A percentile compares a stretch with the other conserved stretches of the same genome.
Conservation (phyloP, 495 filamentous ascomycete genomes). For the Xylaria longipes region DNA sequence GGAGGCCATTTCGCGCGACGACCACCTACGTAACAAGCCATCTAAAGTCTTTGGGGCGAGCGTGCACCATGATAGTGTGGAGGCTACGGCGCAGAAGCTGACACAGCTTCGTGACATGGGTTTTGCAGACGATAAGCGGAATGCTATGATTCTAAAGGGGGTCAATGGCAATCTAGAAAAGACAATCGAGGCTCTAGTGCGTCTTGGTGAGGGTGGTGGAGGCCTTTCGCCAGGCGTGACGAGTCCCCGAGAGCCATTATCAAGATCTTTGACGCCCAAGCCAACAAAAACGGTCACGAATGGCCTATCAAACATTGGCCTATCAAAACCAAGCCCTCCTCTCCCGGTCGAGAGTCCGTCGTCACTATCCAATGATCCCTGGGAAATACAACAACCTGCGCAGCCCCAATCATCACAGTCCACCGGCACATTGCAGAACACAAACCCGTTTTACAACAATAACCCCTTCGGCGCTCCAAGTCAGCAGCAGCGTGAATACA, state of each 20-base stretch:
- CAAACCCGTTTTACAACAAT: conserved; percentile 55
- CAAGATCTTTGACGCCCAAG: conserved; percentile 53
- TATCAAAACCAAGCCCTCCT: conserved; percentile 37
- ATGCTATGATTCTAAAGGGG: conserved; percentile 77
- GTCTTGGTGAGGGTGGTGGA: conserved; percentile 70
- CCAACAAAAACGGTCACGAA: conserved; percentile 35
- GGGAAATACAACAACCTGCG: conserved; percentile 55
- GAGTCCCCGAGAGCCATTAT: conserved; percentile 42
- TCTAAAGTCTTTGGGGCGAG: conserved; percentile 72
- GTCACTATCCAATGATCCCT: conserved; percentile 69
- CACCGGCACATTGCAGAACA: conserved; percentile 60
- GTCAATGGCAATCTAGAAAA: conserved; percentile 83
- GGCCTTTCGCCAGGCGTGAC: conserved; percentile 49
- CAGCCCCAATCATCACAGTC: conserved; percentile 64
- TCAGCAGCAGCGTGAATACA: conserved; percentile 51
- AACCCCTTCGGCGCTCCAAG: conserved; percentile 58
- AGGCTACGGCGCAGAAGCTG: conserved; percentile 70
- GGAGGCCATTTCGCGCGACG: conserved; percentile 30
- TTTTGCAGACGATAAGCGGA: conserved; percentile 83
- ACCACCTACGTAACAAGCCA: conserved; percentile 59
- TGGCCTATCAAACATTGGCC: conserved; percentile 31
- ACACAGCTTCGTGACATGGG: conserved; percentile 87
- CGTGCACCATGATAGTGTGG: conserved; percentile 50
- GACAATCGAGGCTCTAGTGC: conserved; percentile 79
- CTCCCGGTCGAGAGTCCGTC: conserved; percentile 44